Evolutionary conservation across 257 asterid species (phyloP).

Genomic region (Mitragyna speciosa): DNA sequence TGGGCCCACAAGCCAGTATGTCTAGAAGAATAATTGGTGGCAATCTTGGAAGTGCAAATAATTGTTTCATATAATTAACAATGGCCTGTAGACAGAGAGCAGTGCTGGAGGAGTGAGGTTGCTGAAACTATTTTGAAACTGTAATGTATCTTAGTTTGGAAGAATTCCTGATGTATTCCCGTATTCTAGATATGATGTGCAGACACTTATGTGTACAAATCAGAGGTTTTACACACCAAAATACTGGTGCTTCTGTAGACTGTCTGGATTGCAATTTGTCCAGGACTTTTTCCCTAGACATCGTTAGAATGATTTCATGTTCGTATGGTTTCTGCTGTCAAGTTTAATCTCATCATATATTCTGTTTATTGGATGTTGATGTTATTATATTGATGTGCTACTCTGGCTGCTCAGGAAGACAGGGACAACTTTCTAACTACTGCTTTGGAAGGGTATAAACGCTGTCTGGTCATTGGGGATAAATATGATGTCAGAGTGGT

Average conservation of each 20-base stretch:
- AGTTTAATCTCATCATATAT: neutral
- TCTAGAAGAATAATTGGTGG: neutral
- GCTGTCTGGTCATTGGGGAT: conserved; percentile 87
- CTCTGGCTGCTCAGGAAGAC: conserved; percentile 70
- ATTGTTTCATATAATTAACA: neutral
- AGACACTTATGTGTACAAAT: neutral
- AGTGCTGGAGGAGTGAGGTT: neutral
- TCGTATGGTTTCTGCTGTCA: neutral
- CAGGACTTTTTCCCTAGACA: neutral
- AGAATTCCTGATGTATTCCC: neutral
- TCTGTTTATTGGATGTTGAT: neutral
- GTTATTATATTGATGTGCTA: conserved; percentile 21
- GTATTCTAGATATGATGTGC: neutral
- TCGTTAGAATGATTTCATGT: neutral
- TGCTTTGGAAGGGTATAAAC: conserved; percentile 80
- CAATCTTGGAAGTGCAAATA: neutral
- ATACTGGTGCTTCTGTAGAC: neutral
- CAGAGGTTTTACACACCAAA: neutral
- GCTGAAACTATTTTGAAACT: neutral
- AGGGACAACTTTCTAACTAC: conserved; percentile 77
- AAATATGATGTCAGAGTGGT: conserved; percentile 95
- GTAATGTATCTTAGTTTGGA: neutral
- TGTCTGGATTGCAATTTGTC: neutral
- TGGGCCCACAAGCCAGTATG: neutral
- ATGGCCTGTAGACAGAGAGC: neutral